phyloP scores from a whole-genome alignment of 1,139 yeast species.

The Spathaspora sp. region DNA sequence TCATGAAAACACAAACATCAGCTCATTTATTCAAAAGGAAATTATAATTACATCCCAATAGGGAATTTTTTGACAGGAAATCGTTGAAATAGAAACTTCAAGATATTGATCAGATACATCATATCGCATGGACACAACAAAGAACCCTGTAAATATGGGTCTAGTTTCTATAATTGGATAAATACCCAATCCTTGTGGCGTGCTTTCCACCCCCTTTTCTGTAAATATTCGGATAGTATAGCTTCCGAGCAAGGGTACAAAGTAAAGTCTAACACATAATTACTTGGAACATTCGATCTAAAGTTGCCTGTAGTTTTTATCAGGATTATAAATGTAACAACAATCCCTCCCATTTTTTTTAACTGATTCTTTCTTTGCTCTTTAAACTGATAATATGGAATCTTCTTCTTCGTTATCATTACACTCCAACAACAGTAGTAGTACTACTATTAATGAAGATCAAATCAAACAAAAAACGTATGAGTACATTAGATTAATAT shows the following conservation, averaged over 20 bases:
- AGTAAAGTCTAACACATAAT: neutral
- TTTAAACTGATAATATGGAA: no score
- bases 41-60: neutral
- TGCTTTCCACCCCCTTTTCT: neutral
- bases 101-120: neutral
- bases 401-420: constrained; percentile 12
- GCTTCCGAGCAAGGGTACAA: neutral
- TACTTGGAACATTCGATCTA: neutral
- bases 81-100: neutral
- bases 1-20: neutral
- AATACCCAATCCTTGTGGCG: neutral
- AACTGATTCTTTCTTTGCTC: no score
- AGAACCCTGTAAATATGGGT: neutral
- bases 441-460: constrained; percentile 10
- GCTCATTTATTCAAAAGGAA: neutral
- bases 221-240: neutral
- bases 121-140: neutral
- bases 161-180: neutral
- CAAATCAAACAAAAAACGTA: constrained; percentile 21
- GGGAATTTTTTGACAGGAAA: neutral
- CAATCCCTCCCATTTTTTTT: neutral
- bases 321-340: neutral
- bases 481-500: constrained; percentile 32
- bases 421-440: constrained; percentile 12
- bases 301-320: neutral